Conservation (phyloP, 2,329 filamentous ascomycete genomes). For the Samsoniella hepiali region DNA sequence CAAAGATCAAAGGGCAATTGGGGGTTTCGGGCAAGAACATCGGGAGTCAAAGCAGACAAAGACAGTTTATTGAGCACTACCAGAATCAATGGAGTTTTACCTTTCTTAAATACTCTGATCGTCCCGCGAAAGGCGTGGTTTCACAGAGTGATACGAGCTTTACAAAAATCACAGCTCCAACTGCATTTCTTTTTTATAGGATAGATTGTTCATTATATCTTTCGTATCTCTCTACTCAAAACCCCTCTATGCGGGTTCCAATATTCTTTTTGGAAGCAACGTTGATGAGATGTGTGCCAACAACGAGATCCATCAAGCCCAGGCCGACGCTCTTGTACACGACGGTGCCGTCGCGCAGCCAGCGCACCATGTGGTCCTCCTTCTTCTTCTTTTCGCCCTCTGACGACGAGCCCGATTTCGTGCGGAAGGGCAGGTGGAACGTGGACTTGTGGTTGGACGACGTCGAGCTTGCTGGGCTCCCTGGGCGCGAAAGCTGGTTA, state of each 20-base stretch:
- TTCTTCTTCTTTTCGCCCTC: conserved; percentile 38
- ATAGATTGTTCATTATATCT: background rate
- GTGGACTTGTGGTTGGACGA: conserved; percentile 33
- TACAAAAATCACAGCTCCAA: too few relatives aligned
- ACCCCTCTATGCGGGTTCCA: conserved; percentile 51
- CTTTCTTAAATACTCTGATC: too few relatives aligned
- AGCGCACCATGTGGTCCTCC: conserved; percentile 50
- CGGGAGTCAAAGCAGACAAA: too few relatives aligned
- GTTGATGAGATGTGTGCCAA: conserved; percentile 56
- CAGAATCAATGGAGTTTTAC: too few relatives aligned
- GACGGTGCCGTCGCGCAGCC: conserved; percentile 61
- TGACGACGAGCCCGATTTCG: conserved; percentile 27
- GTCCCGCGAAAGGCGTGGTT: too few relatives aligned
- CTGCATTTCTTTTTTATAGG: background rate
- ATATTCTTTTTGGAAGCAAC: conserved; percentile 54
- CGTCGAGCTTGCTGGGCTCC: conserved; percentile 33
- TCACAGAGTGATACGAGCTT: too few relatives aligned
- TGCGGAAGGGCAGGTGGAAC: conserved; percentile 33
- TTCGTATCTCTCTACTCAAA: conserved; percentile 33
- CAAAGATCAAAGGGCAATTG: too few relatives aligned
- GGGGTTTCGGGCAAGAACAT: too few relatives aligned
- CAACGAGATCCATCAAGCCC: conserved; percentile 63
- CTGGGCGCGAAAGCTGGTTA: conserved; percentile 26
- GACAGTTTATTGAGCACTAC: too few relatives aligned
- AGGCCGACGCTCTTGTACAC: conserved; percentile 67